Base-by-base conservation (phyloP, 2,329 filamentous ascomycete genomes). In the Paraphoma chrysanthemicola region DNA sequence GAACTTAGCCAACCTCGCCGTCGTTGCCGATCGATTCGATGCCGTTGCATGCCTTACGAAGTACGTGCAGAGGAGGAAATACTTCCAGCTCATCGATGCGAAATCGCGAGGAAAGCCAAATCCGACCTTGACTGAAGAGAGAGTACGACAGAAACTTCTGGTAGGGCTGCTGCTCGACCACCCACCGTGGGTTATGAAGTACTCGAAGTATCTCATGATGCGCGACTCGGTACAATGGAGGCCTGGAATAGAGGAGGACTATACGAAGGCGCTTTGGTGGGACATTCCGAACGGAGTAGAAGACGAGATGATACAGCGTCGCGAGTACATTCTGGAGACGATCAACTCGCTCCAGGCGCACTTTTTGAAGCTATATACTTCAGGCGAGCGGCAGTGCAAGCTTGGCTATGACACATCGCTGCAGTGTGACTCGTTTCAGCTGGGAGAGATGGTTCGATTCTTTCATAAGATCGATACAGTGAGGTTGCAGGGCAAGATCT, bases 381-480 rank as follows among this genome's bases (percentile, higher is more conserved):
- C 89, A 9, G 85, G 87, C n/a, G 82, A 81, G 29, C 75, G 81
- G 28, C 90, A 92, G 71, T 93, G 90, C 74, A 87, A 86, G 66
- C 82, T 92, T 0, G 90, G 90, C 50, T 93, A 93, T 74, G 89
- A 91, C 68, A 88, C 86, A 2, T 90, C 87, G 59, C 77, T 84
- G 1, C 86, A 89, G 42, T 93, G 90, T 73, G 90, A 93, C 77
- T 88, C 87, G 1, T 93, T 90, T 68, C 90, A 93, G 75, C 83
- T 93, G 1, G 90, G 90, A 18, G 89, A 93, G 76, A 91, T 91
- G 82, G 77, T 92, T 60, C 87, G 87, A 63, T 93, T 93, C 74
- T 84, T 93, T 36, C 78, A 81, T 12, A 82, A 83, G 62, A 86
- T 86, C 62, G 82, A 84, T 29, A 84, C 91, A 0, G 68, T 92